Conservation (phyloP, 257 asterid genomes). For the Primulina tabacum region DNA sequence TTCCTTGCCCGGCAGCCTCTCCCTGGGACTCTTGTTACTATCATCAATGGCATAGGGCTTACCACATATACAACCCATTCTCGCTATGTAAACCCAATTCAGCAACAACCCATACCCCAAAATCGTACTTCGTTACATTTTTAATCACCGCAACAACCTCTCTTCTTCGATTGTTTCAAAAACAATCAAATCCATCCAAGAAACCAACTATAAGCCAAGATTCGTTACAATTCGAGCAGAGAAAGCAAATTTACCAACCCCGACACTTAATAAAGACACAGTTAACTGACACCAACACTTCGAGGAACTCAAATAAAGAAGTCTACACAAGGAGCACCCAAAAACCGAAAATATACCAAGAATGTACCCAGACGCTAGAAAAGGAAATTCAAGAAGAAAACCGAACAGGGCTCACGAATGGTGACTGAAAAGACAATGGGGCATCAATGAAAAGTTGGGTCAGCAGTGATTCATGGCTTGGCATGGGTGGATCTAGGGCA, state of each 20-base stretch:
- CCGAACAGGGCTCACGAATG: slow-evolving; percentile 21
- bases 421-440: slow-evolving; percentile 31
- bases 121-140: slow-evolving; percentile 31
- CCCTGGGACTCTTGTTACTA: slow-evolving; percentile 69
- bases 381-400: slow-evolving; percentile 30
- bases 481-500: slow-evolving; percentile 76
- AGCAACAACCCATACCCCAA: slow-evolving; percentile 39
- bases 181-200: slow-evolving; percentile 27
- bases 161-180: slow-evolving; percentile 41
- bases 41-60: slow-evolving; percentile 79
- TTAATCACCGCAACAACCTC: slow-evolving; percentile 33
- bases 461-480: slow-evolving; percentile 27
- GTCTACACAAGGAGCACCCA: not conserved
- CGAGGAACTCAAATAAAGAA: slow-evolving; percentile 13
- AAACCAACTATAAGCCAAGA: slow-evolving; percentile 34
- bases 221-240: slow-evolving; percentile 25
- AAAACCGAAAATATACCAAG: not conserved
- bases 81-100: slow-evolving; percentile 32
- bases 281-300: slow-evolving; percentile 21
- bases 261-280: slow-evolving; percentile 19
- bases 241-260: slow-evolving; percentile 33
- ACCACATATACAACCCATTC: slow-evolving; percentile 79
- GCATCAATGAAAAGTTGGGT: slow-evolving; percentile 25
- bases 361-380: slow-evolving; percentile 5
- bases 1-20: slow-evolving; percentile 54